Evolutionary conservation across 148 eudicot genomes (phyloP), one percentile per base, ranked within the genome.

Genomic region (Dysphania ambrosioides): DNA sequence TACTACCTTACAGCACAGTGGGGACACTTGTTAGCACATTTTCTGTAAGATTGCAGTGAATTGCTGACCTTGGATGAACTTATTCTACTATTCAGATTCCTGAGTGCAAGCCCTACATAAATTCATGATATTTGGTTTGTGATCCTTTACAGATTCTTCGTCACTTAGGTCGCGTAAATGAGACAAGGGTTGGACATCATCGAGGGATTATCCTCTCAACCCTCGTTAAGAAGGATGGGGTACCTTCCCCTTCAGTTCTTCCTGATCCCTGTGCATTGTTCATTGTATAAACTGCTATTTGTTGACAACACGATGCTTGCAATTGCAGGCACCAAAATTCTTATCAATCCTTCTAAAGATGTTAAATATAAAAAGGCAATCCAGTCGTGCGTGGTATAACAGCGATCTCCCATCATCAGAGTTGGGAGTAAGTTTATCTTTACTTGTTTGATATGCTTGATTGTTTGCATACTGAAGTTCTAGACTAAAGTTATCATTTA

Each of bases 151-250:
- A 93, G 98, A 91, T 93, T 66, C 94, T 93, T 78, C 90, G 98
- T 63, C 98, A 93, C 81, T 88, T 93, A 81, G 98, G 92, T 40
- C 92, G 98, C 56, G 83, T 93, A 57, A 89, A 80, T 58, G 98
- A 93, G 84, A 88, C 82, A 66, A 85, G 98, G 36, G 80, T 87
- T 76, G 98, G 97, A 64, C 98, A 87, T 79, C 84, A 93, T 66
- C 91, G 97, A 34, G 98, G 91, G 66, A 72, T 88, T 77, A 81
- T 91, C 68, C 90, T 93, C 40, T 79, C 85, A 42, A 85, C 82
- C 94, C 97, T 62, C 86, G 82, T 32, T 80, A 72, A 86, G 70
- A 57, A 29, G 31, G 8, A 64, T 27, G 32, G 71, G 76, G 79
- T 80, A 71, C 35, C 9, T 40, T 18, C 49, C 68, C 24, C 40